Conservation (phyloP, 139 green algal species). For the Pseudopediastrum boryanum region DNA sequence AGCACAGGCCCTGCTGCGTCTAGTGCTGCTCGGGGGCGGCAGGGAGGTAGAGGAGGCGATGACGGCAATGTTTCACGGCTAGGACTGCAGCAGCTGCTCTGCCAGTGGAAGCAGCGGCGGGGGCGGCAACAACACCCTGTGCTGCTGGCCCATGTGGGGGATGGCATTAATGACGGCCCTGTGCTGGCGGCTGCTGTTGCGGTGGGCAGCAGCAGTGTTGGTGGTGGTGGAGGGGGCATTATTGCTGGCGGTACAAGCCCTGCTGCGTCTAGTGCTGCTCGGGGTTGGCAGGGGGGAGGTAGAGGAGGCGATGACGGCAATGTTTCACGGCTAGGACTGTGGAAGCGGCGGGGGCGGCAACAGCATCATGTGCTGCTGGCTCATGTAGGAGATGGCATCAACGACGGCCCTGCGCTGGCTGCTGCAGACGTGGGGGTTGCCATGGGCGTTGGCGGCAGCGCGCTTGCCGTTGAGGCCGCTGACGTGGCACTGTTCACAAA, state of each 20-base stretch:
- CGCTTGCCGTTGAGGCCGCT: conserved; percentile 69
- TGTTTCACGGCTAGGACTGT: background rate
- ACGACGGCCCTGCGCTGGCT: conserved; percentile 61
- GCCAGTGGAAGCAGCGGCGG: background rate
- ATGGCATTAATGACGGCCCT: conserved; percentile 72
- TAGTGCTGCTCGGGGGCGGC: background rate
- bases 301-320: background rate
- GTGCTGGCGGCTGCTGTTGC: conserved; percentile 48
- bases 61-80: background rate
- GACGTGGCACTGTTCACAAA: conserved; percentile 65
- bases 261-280: background rate
- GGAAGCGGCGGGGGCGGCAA: background rate
- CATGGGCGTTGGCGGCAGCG: conserved; percentile 62
- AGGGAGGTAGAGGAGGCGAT: background rate
- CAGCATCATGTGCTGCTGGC: conserved; percentile 8
- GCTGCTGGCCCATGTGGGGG: conserved; percentile 56
- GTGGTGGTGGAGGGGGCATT: no score
- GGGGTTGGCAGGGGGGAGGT: conserved; percentile 18
- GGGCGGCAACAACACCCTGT: background rate
- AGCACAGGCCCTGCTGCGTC: background rate
- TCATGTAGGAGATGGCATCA: conserved; percentile 74
- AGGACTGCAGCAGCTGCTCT: background rate
- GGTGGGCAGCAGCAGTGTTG: no score
- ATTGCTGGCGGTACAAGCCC: background rate
- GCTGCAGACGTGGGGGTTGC: conserved; percentile 57